Evolutionary conservation across 805 yeast species (phyloP).

Genomic region (Schizosaccharomyces cryophilus): DNA sequence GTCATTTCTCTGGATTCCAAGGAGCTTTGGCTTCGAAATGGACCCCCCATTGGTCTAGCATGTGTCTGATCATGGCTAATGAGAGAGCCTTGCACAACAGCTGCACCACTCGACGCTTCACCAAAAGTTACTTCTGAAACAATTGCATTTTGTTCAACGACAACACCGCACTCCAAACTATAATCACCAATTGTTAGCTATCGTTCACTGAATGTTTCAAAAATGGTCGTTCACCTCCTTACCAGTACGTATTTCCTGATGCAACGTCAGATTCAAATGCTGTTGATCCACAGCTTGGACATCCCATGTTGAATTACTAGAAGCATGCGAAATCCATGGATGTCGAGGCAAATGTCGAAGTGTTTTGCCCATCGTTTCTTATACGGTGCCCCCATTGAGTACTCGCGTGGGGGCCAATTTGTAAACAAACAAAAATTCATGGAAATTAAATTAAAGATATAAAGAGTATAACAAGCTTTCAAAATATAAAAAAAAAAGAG

Average conservation of each 20-base stretch:
- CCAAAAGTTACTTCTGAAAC: conserved; percentile 90
- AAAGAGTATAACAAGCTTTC: too few relatives aligned
- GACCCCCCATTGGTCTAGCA: conserved; percentile 17
- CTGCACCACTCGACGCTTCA: conserved; percentile 80
- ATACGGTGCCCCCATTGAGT: too few relatives aligned
- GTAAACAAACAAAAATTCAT: too few relatives aligned
- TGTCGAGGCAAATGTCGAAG: too few relatives aligned
- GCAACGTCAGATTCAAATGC: background rate
- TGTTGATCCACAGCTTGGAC: conserved; percentile 1
- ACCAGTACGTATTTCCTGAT: conserved; percentile 2
- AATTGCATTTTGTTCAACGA: conserved; percentile 74
- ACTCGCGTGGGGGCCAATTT: too few relatives aligned
- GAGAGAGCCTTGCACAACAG: conserved; percentile 84
- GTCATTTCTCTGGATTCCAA: conserved; percentile 75
- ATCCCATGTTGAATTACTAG: background rate
- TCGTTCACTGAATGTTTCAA: background rate
- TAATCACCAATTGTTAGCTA: conserved; percentile 5
- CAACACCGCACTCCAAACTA: conserved; percentile 72
- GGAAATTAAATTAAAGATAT: too few relatives aligned
- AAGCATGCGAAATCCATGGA: background rate
- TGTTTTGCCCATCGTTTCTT: too few relatives aligned
- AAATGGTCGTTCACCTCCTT: background rate
- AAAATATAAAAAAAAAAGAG: too few relatives aligned
- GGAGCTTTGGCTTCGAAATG: conserved; percentile 8
- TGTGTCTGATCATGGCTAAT: conserved; percentile 25